A percentile compares a stretch with the other conserved stretches of the same genome.
Conservation (phyloP, 2,329 filamentous ascomycete species). For the Paraphaeosphaeria sporulosa region DNA sequence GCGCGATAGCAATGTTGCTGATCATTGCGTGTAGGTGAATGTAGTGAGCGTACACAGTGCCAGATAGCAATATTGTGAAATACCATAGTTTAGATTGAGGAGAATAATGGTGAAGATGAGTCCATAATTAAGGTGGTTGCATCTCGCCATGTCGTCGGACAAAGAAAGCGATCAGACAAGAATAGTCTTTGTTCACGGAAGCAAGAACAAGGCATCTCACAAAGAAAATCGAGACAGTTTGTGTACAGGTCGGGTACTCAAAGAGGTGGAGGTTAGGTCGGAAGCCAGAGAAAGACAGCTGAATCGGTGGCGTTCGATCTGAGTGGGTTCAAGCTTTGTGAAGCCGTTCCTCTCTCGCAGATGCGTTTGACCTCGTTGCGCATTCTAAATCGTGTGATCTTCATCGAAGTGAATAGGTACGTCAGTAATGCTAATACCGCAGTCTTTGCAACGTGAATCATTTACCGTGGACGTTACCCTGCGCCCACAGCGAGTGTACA, state of each 20-base stretch:
- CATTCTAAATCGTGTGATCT: not conserved
- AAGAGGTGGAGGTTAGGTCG: not conserved
- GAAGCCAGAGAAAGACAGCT: not conserved
- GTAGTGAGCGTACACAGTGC: not conserved
- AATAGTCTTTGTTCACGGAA: not conserved
- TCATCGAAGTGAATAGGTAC: not conserved
- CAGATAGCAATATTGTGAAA: not conserved
- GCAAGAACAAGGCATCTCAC: not conserved
- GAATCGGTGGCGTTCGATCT: not conserved
- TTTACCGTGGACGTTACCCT: too few relatives aligned
- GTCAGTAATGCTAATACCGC: too few relatives aligned
- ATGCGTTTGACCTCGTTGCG: not conserved
- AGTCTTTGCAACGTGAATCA: too few relatives aligned
- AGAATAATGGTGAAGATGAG: not conserved
- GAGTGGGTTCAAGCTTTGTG: not conserved
- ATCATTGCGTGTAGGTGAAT: slow-evolving; percentile 6
- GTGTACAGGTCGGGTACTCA: not conserved
- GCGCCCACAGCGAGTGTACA: too few relatives aligned
- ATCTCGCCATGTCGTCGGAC: not conserved
- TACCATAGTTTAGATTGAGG: not conserved
- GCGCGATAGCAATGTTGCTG: slow-evolving; percentile 10
- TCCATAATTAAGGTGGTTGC: not conserved
- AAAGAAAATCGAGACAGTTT: not conserved
- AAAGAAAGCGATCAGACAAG: not conserved
- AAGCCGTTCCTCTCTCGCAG: not conserved